Conservation (phyloP, 208 protist genomes). For the Acanthamoeba royreba region DNA sequence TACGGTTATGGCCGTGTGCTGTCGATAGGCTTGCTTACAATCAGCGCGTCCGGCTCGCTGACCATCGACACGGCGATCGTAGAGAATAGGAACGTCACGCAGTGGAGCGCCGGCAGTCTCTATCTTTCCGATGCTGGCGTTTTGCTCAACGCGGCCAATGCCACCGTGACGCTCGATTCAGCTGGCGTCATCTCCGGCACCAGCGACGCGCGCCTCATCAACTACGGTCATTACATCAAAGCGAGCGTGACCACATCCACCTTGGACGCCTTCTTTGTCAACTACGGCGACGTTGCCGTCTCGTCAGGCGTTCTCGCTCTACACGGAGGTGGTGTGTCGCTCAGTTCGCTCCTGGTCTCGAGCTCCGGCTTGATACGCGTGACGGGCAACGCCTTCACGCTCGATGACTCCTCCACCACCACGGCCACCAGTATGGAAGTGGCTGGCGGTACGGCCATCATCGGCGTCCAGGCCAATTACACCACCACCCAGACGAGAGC, state of each 20-base stretch:
- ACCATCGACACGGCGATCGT: neutral
- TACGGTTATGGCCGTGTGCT: neutral
- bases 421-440: neutral
- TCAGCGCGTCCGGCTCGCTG: neutral
- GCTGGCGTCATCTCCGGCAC: neutral
- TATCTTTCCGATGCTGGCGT: neutral
- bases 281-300: neutral
- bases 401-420: neutral
- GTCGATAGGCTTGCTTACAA: neutral
- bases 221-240: constrained; percentile 24
- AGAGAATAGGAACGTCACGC: neutral
- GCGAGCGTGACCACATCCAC: neutral
- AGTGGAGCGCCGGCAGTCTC: neutral
- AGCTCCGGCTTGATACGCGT: neutral
- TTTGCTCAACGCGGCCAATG: neutral
- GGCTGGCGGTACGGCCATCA: neutral
- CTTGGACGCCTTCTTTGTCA: neutral
- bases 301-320: neutral
- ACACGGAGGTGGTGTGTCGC: neutral
- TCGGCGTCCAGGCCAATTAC: neutral
- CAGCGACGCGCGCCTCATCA: neutral
- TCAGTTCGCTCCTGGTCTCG: neutral
- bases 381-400: neutral
- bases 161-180: neutral
- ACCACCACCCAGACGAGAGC: neutral